phyloP scores from a whole-genome alignment of 305 asterid species.

The Nicotiana rustica region DNA sequence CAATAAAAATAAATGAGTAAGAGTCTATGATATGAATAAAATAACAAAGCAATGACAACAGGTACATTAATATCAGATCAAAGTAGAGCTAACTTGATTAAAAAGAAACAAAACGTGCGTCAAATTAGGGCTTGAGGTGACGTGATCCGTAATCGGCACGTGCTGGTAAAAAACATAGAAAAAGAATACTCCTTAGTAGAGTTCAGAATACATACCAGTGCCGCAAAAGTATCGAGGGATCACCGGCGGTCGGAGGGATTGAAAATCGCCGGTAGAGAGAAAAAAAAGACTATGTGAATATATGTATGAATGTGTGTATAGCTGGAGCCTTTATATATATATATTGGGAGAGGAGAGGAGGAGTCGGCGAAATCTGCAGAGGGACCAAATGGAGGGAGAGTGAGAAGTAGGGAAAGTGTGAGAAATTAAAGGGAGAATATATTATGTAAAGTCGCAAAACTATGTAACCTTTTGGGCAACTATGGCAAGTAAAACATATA shows the following conservation, averaged over 20 bases:
- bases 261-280: conserved; percentile 33
- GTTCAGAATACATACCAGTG: conserved; percentile 32
- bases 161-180: neutral
- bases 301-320: conserved; percentile 20
- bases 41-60: neutral
- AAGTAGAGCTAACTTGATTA: neutral
- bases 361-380: conserved; percentile 54
- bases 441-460: too few relatives aligned
- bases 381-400: conserved; percentile 46
- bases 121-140: conserved; percentile 33
- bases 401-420: conserved; percentile 43
- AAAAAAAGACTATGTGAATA: conserved; percentile 12
- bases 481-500: neutral
- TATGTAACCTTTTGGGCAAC: neutral
- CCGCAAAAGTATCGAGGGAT: conserved; percentile 26
- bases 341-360: conserved; percentile 15
- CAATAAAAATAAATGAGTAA: neutral
- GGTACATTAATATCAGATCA: conserved; percentile 5
- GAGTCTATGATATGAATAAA: neutral
- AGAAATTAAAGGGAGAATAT: neutral
- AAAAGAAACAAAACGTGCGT: conserved; percentile 17
- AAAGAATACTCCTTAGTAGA: neutral
- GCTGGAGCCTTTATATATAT: neutral
- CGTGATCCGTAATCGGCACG: conserved; percentile 37
- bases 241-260: conserved; percentile 29